Base-by-base conservation (phyloP, 139 green algal species). In the Chlamydomonas incerta region DNA sequence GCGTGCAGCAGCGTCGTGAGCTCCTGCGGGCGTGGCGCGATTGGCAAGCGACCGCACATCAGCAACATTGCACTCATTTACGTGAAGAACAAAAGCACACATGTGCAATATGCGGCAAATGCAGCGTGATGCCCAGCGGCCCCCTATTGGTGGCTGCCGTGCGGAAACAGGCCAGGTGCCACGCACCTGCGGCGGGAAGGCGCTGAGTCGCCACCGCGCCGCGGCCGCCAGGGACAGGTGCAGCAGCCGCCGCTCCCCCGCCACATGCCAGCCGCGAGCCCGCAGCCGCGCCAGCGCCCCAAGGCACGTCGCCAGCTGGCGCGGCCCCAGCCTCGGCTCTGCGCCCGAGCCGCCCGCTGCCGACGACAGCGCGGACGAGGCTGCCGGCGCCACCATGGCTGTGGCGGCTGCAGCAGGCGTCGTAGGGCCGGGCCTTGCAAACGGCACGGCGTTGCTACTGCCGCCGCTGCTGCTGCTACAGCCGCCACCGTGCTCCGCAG, bases 271-370 rank as follows among this genome's bases (percentile, higher is more conserved):
- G 0, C 77, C 63, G 9, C 3, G 41, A 2, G 41, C 67, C 26
- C 63, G 77, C 41, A 83, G 62, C 63, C 62, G 63, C 18, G 77
- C 77, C 60, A 83, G 29, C 21, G 63, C 77, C n/a, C 63, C 77
- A 41, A 83, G 29, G 77, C 77, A 60, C 37, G 41, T 74, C 1
- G 63, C 63, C 41, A 83, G 28, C 37, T 83, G 77, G 11, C 77
- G 63, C 10, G 63, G 41, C 5, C 77, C 63, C 8, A 83, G 29
- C 37, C 24, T n/a, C n/a, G n/a, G n/a, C n/a, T n/a, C n/a, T n/a
- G n/a, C n/a, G n/a, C n/a, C n/a, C n/a, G n/a, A n/a, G n/a, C n/a
- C n/a, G n/a, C n/a, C n/a, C n/a, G n/a, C n/a, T n/a, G n/a, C n/a
- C n/a, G n/a, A n/a, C n/a, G n/a, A n/a, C n/a, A n/a, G n/a, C n/a